Conservation (phyloP, 192 early-diverging fungal genomes). For the Coemansia sp. region DNA sequence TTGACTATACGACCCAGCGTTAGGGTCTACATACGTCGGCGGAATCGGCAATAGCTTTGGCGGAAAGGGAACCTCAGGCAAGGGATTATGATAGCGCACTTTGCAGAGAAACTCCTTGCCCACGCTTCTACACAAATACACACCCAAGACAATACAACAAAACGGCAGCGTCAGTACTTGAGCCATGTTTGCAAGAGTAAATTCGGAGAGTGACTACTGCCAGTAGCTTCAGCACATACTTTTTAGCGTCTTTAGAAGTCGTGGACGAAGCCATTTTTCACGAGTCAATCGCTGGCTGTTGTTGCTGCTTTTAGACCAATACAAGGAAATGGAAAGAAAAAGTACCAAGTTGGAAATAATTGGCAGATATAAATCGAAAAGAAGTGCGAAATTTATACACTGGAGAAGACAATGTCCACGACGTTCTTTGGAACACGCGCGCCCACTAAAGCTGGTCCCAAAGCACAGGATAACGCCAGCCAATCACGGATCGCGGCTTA, state of each 20-base stretch:
- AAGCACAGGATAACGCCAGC: not conserved
- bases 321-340: not conserved
- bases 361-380: not conserved
- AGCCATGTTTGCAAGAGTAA: not conserved
- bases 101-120: conserved; percentile 60
- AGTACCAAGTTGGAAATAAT: not conserved
- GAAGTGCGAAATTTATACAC: not conserved
- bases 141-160: not conserved
- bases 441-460: not conserved
- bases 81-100: conserved; percentile 57
- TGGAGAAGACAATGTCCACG: not conserved
- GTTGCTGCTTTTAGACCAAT: not conserved
- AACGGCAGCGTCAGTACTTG: not conserved
- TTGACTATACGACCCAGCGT: conserved; percentile 52
- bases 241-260: conserved; percentile 27
- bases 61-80: conserved; percentile 56
- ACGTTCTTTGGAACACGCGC: not conserved
- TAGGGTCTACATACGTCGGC: conserved; percentile 53
- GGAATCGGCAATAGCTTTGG: conserved; percentile 60
- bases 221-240: conserved; percentile 16
- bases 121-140: conserved; percentile 23
- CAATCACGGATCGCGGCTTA: not conserved
- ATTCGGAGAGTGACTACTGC: no score
- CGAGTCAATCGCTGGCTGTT: not conserved
- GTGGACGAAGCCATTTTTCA: conserved; percentile 16